Evolutionary conservation across 164 flowering plant species (phyloP), one percentile per base, ranked within the genome.

Genomic region (Berberis thunbergii): DNA sequence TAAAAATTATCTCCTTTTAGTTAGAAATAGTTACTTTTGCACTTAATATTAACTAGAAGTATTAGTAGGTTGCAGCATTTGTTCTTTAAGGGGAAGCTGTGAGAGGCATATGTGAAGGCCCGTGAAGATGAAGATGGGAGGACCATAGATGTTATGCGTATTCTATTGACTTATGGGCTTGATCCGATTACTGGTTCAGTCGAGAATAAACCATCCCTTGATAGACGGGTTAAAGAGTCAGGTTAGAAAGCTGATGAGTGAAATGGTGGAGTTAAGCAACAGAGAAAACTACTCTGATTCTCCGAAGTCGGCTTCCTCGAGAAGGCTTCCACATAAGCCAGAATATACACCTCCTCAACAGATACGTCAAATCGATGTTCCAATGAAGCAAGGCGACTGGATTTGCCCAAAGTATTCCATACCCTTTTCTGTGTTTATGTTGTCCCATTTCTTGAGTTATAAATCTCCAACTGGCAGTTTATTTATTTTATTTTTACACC

Each of bases 91-190:
- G 64, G 95, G 93, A 74, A 74, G 77, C 66, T 92, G 98, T 70
- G 91, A 85, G 39, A 80, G 96, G 96, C 98, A 60, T 92, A 77
- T 75, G 87, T 81, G 43, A 81, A 79, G 77, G 88, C 89, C 45
- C 84, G 78, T 43, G 74, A 77, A 43, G 84, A 81, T 67, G 86
- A 89, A 78, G 80, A 75, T 57, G 96, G 86, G 8, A 72, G 86
- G 41, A 87, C 96, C 10, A 87, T 89, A 68, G 98, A 92, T 80
- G 85, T 89, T 56, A 89, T 89, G 87, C 85, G 96, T 12, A 54
- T 92, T 62, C 57, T 89, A 43, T 60, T 89, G 59, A 79, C 86
- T 1, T 86, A 84, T 72, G 96, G 93, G 45, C 89, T 89, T 67
- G 85, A 86, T 72, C 73, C 74, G 7, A 38, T 83, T 26, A 68